Evolutionary conservation across 768 basidiomycete species (phyloP).

Genomic region (Suillus subluteus): DNA sequence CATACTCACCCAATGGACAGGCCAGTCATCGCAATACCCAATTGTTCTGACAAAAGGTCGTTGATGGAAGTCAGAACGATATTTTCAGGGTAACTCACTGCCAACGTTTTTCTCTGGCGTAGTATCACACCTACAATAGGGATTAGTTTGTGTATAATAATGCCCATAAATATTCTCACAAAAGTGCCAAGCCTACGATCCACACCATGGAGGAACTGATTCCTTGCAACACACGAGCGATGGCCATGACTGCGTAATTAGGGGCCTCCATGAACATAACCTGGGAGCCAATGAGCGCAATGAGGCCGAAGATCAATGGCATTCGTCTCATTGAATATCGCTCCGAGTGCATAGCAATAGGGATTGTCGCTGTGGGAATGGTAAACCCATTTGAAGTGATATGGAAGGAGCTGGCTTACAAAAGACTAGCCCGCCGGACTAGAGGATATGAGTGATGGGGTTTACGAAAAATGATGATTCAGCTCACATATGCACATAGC

Average conservation of each 20-base stretch:
- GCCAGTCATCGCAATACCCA: constrained; percentile 64
- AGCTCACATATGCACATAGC: constrained; percentile 58
- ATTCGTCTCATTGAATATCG: constrained; percentile 46
- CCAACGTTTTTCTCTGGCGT: constrained; percentile 52
- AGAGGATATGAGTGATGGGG: constrained; percentile 13
- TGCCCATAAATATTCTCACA: constrained; percentile 39
- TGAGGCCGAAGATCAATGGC: constrained; percentile 54
- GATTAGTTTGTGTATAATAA: constrained; percentile 16
- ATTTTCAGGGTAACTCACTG: constrained; percentile 39
- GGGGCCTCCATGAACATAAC: constrained; percentile 67
- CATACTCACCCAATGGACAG: constrained; percentile 52
- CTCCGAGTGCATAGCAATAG: constrained; percentile 61
- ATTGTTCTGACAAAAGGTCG: constrained; percentile 46
- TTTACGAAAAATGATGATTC: background rate
- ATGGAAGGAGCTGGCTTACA: constrained; percentile 39
- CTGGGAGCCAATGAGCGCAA: constrained; percentile 56
- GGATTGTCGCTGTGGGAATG: constrained; percentile 50
- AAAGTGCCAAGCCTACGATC: constrained; percentile 62
- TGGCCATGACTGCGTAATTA: constrained; percentile 56
- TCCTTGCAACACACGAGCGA: constrained; percentile 64
- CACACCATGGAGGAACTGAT: constrained; percentile 63
- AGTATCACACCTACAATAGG: constrained; percentile 52
- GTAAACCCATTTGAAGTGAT: background rate
- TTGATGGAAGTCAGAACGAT: constrained; percentile 2
- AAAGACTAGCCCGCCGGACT: constrained; percentile 61